Conservation (phyloP, 2,329 filamentous ascomycete genomes). For the Ceratocystis alfenasii region DNA sequence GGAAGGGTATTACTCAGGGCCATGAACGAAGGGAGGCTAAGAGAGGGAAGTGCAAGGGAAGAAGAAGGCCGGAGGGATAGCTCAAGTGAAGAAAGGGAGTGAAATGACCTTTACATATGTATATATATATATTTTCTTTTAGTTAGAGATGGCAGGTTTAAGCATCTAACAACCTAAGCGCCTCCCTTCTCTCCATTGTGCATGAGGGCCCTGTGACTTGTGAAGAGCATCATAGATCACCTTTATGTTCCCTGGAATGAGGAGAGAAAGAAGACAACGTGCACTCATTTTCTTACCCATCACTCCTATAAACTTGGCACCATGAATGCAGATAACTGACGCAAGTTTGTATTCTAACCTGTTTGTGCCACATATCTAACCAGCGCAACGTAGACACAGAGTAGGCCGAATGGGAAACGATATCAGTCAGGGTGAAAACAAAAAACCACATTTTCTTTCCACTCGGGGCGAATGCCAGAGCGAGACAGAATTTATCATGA, state of each 20-base stretch:
- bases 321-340: no score
- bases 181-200: no score
- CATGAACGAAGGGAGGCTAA: background rate
- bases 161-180: no score
- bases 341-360: background rate
- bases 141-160: no score
- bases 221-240: no score
- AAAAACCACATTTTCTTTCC: background rate
- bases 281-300: no score
- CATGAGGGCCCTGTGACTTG: no score
- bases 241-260: no score
- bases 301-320: no score
- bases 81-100: background rate
- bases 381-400: background rate
- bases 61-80: background rate
- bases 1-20: constrained; percentile 22
- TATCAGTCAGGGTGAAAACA: background rate
- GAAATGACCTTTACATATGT: no score
- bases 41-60: background rate
- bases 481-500: background rate
- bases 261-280: no score
- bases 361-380: background rate
- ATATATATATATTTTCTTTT: no score
- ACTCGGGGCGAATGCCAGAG: background rate
- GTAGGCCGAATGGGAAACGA: background rate